Base-by-base conservation (phyloP, 2,329 filamentous ascomycete genomes). In the Colletotrichum gloeosporioides region DNA sequence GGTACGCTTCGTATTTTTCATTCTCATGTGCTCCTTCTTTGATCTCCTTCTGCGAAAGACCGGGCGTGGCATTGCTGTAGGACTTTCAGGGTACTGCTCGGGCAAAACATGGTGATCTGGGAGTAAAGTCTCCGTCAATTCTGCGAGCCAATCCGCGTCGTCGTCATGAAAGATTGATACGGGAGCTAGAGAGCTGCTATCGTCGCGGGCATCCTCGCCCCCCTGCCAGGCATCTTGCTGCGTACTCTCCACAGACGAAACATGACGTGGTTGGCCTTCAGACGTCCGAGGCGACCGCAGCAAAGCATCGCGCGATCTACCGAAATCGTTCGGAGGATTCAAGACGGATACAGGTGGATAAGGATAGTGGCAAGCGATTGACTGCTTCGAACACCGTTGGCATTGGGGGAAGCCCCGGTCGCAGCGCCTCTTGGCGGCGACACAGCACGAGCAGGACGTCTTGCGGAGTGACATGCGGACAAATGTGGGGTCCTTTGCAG, bases 381-480 rank as follows among this genome's bases (percentile, higher is more conserved):
- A 73, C 29, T 59, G 66, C 27, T 57, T 57, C 13, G 57, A 69
- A 39, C 66, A 70, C 69, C 66, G 36, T 64, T 27, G 65, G 36
- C 71, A 73, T 25, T 39, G 18, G 18, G 57, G 71, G 13, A 70
- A 13, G 18, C 39, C 57, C 39, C 57, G 29, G 66, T 73, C 66
- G 9, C 71, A 73, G 32, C 71, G 65, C 57, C 71, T 36, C 39
- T 73, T 73, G 66, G 71, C 66, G 15, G 34, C 55, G 25, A 73
- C 71, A 31, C 71, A 70, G 39, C 39, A 39, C 8, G 49, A 25
- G 27, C 66, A 73, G 18, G 71, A 73, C 9, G 65, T 64, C 65
- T 73, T 73, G 57, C 71, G 65, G 71, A 73, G 71, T 55, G 71
- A 73, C 71, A 70, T 73, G 71, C 66, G 71, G 57, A 39, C 65